These are phyloP conservation scores for Trichophaea hybrida DNA, from an alignment of 2,329 filamentous ascomycete species.

Conservation along the genomic window DNA sequence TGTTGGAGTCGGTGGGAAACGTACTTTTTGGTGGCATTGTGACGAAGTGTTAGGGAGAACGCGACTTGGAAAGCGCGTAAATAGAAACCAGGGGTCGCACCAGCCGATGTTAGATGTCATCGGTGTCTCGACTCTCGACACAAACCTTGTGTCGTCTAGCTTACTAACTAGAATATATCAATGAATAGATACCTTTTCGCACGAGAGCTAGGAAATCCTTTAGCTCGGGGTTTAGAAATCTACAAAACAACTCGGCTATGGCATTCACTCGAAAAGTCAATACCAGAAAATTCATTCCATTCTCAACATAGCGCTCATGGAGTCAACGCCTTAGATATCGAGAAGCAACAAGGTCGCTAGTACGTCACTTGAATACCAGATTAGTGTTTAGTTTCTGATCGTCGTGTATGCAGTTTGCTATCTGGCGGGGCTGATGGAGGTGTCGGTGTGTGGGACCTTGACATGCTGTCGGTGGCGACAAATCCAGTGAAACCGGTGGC, in stretches of 20 bases:
- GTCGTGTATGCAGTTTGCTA: constrained; percentile 43
- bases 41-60: neutral
- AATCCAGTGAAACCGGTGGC: neutral
- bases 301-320: neutral
- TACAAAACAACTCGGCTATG: constrained; percentile 9
- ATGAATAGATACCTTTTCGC: constrained; percentile 17
- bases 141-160: neutral
- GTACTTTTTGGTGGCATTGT: neutral
- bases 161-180: neutral
- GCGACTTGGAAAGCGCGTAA: neutral
- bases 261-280: constrained; percentile 8
- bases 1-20: neutral
- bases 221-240: constrained; percentile 1
- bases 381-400: neutral
- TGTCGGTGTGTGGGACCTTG: constrained; percentile 76
- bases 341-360: constrained; percentile 12
- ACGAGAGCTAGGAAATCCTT: constrained; percentile 13
- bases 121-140: neutral
- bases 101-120: neutral
- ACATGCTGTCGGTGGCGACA: constrained; percentile 34
- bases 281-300: neutral
- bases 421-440: constrained; percentile 78
- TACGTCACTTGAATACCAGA: constrained; percentile 1
- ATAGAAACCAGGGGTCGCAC: neutral
- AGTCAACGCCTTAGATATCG: constrained; percentile 14